Evolutionary conservation across 139 green algal genomes (phyloP), one percentile per base, ranked within the genome.

Genomic region (Yamagishiella unicocca): DNA sequence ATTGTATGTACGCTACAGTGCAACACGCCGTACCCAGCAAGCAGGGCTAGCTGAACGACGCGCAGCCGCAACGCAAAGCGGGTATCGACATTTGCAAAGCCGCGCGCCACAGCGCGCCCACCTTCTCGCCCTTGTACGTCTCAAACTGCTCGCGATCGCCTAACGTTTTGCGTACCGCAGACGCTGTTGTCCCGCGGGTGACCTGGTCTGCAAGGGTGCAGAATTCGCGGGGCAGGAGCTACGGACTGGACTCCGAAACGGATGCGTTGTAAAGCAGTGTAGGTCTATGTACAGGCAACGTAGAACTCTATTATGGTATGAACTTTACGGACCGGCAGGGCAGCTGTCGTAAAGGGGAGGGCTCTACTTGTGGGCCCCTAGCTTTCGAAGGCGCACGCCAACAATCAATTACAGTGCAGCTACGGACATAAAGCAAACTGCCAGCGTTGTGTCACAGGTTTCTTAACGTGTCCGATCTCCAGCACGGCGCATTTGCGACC

Each of bases 101-200:
- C n/a, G n/a, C n/a, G n/a, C n/a, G n/a, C n/a, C n/a, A n/a, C n/a
- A n/a, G n/a, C n/a, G n/a, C n/a, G n/a, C 77, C 33, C 2, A 77
- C 80, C 80, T 86, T 86, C 43, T 86, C 80, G 31, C 80, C 80
- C 33, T 86, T 86, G 80, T 68, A 86, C 1, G 62, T 86, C 31
- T 86, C 80, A 53, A 86, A 86, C 42, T 77, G 71, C 66, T 86
- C 80, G 9, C 64, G 62, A 29, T 86, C 80, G 3, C 80, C 80
- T 8, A 76, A 35, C 1, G 53, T 21, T 31, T 86, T 86, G 31
- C 80, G 80, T 1, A 45, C 80, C 0, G 80, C 80, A 29, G 80
- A 86, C 2, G 80, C 80, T 31, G 43, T n/a, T 24, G 80, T 86
- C 9, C 80, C 80, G 31, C 80, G 80, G 38, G 80, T 78, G 22